Conservation (phyloP, 345 rosid species). For the Gossypium longicalyx region DNA sequence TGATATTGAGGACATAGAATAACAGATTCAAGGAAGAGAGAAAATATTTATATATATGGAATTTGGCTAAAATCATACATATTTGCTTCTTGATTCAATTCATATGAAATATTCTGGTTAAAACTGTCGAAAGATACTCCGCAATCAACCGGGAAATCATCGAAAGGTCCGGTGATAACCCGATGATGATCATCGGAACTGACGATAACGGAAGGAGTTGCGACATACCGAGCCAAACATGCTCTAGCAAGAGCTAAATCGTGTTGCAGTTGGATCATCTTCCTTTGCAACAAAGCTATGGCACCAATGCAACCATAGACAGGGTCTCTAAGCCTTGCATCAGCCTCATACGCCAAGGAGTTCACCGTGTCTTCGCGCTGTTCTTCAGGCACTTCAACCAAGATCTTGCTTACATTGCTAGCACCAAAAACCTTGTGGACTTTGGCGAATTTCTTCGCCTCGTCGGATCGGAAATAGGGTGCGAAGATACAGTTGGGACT, state of each 20-base stretch:
- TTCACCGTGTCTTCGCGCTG: slow-evolving; percentile 84
- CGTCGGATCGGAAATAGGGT: slow-evolving; percentile 70
- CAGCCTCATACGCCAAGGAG: slow-evolving; percentile 86
- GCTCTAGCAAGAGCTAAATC: slow-evolving; percentile 74
- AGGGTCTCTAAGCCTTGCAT: slow-evolving; percentile 82
- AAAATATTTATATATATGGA: slow-evolving; percentile 25
- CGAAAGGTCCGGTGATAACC: slow-evolving; percentile 25
- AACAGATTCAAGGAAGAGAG: slow-evolving; percentile 8
- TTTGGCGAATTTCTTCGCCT: slow-evolving; percentile 64
- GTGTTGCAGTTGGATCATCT: slow-evolving; percentile 70
- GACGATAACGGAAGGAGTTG: slow-evolving; percentile 15
- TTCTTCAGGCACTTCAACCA: slow-evolving; percentile 71
- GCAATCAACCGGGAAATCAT: slow-evolving; percentile 34
- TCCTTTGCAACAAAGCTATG: slow-evolving; percentile 64
- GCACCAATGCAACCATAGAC: slow-evolving; percentile 96
- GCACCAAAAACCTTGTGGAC: slow-evolving; percentile 97
- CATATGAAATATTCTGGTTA: slow-evolving; percentile 26
- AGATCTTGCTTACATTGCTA: slow-evolving; percentile 91
- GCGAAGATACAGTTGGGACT: slow-evolving; percentile 79
- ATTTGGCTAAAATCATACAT: slow-evolving; percentile 36
- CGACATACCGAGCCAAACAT: slow-evolving; percentile 48
- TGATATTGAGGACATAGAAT: slow-evolving; percentile 18
- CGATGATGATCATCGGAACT: slow-evolving; percentile 24
- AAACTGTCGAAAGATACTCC: slow-evolving; percentile 45
- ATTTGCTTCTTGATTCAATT: slow-evolving; percentile 22